phyloP scores from a whole-genome alignment of 495 filamentous ascomycete genomes.

The Trichoderma virens region DNA sequence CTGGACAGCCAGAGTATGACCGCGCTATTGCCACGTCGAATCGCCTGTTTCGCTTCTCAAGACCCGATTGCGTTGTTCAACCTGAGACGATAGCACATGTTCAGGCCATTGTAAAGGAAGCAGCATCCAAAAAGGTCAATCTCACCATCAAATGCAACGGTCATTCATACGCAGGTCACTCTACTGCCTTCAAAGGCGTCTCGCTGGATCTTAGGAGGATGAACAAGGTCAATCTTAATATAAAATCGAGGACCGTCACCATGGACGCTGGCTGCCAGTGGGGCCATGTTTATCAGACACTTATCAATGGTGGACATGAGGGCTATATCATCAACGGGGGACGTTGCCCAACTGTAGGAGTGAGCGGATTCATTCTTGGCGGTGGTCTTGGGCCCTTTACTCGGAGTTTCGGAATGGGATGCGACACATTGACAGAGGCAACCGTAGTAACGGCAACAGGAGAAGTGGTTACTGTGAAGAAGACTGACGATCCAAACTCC shows the following conservation, averaged over 20 bases:
- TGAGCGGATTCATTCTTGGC: constrained; percentile 44
- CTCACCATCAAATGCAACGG: constrained; percentile 17
- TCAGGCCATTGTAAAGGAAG: constrained; percentile 1
- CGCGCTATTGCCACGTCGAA: constrained; percentile 18
- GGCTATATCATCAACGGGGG: constrained; percentile 40
- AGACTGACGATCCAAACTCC: constrained; percentile 25
- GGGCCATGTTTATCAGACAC: constrained; percentile 32
- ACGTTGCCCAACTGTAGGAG: constrained; percentile 40
- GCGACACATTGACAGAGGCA: constrained; percentile 36
- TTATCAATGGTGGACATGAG: constrained; percentile 26
- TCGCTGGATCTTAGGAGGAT: constrained; percentile 16
- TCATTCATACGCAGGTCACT: constrained; percentile 19
- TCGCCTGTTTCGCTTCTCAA: constrained; percentile 17
- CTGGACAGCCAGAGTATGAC: constrained; percentile 13
- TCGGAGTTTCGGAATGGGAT: constrained; percentile 35
- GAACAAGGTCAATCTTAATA: constrained; percentile 14
- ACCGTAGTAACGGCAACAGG: constrained; percentile 44
- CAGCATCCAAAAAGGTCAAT: constrained; percentile 11
- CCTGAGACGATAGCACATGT: constrained; percentile 15
- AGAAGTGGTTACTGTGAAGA: constrained; percentile 34
- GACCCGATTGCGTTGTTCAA: constrained; percentile 18
- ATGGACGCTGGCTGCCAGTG: constrained; percentile 39
- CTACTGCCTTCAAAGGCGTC: constrained; percentile 15
- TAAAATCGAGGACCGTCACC: constrained; percentile 19
- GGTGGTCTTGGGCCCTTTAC: constrained; percentile 46